A percentile compares a stretch with the other conserved stretches of the same genome.
phyloP scores from a whole-genome alignment of 2,329 filamentous ascomycete genomes.

The Tolypocladium album region DNA sequence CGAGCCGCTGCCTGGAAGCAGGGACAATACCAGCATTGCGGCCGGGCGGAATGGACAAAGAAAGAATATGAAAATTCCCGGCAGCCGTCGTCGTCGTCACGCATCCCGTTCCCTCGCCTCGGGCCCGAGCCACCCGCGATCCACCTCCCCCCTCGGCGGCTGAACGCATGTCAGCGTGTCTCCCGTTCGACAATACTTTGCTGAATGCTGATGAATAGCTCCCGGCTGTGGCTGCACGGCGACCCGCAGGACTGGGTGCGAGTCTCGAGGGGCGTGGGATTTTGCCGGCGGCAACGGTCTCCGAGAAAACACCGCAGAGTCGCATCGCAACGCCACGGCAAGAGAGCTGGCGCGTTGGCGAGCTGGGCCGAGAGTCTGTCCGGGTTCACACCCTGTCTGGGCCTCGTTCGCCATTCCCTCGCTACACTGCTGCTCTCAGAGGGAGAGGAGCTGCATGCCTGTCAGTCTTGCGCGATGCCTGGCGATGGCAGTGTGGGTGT shows the following conservation, averaged over 20 bases:
- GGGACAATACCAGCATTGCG: background rate
- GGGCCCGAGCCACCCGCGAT: background rate
- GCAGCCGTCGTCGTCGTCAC: no score
- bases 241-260: background rate
- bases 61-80: no score
- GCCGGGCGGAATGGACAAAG: background rate
- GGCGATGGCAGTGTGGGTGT: background rate
- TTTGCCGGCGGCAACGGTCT: background rate
- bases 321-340: background rate
- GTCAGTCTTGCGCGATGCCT: background rate
- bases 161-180: background rate
- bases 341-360: background rate
- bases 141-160: background rate
- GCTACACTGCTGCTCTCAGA: background rate
- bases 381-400: background rate
- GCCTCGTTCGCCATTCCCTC: background rate
- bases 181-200: background rate
- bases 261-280: background rate
- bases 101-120: no score
- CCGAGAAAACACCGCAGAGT: background rate
- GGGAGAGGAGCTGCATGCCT: background rate
- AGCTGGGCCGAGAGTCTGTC: background rate
- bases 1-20: background rate
- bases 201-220: background rate
- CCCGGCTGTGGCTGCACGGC: background rate